Evolutionary conservation across 805 yeast genomes (phyloP).

Genomic region (Candida khao-thaluensis): DNA sequence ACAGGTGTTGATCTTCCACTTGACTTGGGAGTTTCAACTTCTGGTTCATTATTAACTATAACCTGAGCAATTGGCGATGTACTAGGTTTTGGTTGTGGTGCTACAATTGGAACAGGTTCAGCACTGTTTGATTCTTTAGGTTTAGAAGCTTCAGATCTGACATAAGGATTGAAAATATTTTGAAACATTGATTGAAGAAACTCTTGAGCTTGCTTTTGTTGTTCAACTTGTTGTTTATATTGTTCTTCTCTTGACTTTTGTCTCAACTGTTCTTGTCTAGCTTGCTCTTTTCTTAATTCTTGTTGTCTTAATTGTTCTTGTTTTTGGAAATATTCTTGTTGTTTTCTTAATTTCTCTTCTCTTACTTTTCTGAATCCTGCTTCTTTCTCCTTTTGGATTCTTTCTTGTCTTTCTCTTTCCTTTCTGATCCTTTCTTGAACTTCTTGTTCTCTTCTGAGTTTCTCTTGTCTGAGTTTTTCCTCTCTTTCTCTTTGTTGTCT

Average conservation of each 20-base stretch:
- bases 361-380: conserved; percentile 13
- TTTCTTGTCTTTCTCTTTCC: conserved; percentile 10
- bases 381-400: conserved; percentile 15
- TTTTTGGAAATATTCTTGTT: conserved; percentile 11
- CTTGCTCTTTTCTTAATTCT: not conserved
- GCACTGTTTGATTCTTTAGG: not conserved
- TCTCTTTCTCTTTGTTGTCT: conserved; percentile 7
- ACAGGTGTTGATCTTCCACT: conserved; percentile 14
- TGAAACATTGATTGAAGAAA: conserved; percentile 24
- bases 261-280: conserved; percentile 1
- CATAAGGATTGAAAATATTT: conserved; percentile 12
- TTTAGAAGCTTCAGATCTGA: conserved; percentile 6
- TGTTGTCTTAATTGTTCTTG: conserved; percentile 4
- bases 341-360: conserved; percentile 4
- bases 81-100: conserved; percentile 10
- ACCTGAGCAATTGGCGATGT: conserved; percentile 14
- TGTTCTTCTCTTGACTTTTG: conserved; percentile 4
- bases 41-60: conserved; percentile 11
- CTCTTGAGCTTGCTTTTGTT: conserved; percentile 23
- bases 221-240: conserved; percentile 14
- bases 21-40: conserved; percentile 12
- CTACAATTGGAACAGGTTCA: not conserved
- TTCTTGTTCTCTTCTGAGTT: conserved; percentile 5
- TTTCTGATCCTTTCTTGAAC: conserved; percentile 8
- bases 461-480: conserved; percentile 7